Evolutionary conservation across 306 rosid genomes (phyloP), one percentile per base, ranked within the genome.

Genomic region (Nissolia schottii): DNA sequence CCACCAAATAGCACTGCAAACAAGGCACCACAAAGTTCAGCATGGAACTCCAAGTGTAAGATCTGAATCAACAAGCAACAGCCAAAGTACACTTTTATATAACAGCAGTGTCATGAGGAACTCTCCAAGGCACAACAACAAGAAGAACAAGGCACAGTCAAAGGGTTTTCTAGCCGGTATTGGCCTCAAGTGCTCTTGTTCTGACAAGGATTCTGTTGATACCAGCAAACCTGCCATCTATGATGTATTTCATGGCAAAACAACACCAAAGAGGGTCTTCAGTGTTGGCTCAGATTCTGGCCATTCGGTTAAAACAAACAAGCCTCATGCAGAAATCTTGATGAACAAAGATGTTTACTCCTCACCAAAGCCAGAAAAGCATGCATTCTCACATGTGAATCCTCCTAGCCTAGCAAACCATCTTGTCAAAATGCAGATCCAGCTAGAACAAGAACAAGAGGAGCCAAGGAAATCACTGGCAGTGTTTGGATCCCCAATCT

Each of bases 21-120:
- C 81, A 29, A 73, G 79, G 65, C 82, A 77, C 38, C 22, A 22
- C 56, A 74, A 58, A 75, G 55, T 45, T 79, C 79, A 75, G 43
- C 79, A 69, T 37, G 84, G 82, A 63, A 89, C 94, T 62, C 91
- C 97, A 10, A 90, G 97, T 49, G 73, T 74, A 61, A 85, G 80
- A 1, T 93, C 98, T 40, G 89, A 87, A 43, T 86, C 86, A 43
- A 91, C 92, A 63, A 68, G 82, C 87, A 89, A 89, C 79, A 93
- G 98, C 94, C 90, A 84, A 65, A 87, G 87, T 23, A 64, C 82
- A 3, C 71, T 93, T 1, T 56, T 93, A 29, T 76, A 73, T 27
- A n/a, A n/a, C n/a, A n/a, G n/a, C n/a, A 78, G 22, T 73, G 55
- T 46, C 14, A 50, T 38, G 18, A 73, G 40, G 63, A 74, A 77